phyloP scores from a whole-genome alignment of 2,329 filamentous ascomycete genomes.

The Aspergillus sp. region DNA sequence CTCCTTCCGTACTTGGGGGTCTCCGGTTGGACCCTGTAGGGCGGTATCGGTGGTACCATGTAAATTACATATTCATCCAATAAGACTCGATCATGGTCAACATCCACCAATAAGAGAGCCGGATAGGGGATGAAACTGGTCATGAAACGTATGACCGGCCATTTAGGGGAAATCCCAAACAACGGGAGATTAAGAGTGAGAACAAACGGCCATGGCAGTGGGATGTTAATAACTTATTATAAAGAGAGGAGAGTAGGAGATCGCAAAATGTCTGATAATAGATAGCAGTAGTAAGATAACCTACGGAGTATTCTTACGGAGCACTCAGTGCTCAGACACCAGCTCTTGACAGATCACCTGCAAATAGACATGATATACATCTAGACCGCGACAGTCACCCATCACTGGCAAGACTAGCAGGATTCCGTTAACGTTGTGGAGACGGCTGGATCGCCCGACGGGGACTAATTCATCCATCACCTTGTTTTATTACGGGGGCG shows the following conservation, averaged over 20 bases:
- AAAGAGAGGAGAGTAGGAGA: not conserved
- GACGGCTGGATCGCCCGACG: not conserved
- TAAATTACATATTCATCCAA: not conserved
- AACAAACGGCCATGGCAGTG: not conserved
- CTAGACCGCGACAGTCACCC: too few species aligned
- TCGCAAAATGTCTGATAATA: not conserved
- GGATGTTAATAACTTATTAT: not conserved
- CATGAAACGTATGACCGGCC: conserved; percentile 6
- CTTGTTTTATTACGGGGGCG: not conserved
- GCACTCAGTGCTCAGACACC: too few species aligned
- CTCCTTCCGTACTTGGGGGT: too few species aligned
- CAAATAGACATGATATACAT: too few species aligned
- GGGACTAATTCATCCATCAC: not conserved
- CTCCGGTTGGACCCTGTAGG: too few species aligned
- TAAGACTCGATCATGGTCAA: not conserved
- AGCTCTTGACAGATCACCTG: too few species aligned
- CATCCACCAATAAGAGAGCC: not conserved
- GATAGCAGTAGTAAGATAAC: too few species aligned
- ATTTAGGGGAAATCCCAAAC: not conserved
- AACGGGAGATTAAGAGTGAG: not conserved
- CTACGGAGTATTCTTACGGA: too few species aligned
- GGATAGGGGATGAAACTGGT: conserved; percentile 6
- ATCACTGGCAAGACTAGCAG: too few species aligned
- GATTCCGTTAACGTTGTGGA: not conserved
- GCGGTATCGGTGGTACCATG: too few species aligned